Conservation (phyloP, 345 rosid species). For the Arabis alpina region DNA sequence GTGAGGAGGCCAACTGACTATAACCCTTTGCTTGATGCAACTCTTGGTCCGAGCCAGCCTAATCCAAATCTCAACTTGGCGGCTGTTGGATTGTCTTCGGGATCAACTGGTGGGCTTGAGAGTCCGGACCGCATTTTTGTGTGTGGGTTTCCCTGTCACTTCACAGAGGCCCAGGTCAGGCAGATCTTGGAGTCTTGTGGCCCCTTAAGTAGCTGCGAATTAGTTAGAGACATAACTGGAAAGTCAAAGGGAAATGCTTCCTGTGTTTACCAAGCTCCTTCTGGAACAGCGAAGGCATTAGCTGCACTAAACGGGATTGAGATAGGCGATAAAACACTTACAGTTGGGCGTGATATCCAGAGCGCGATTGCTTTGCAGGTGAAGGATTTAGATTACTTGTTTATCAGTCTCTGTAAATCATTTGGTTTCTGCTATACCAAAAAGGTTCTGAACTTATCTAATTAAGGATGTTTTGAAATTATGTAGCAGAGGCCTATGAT, state of each 20-base stretch:
- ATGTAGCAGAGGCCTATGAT: too few species aligned
- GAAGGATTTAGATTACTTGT: too few species aligned
- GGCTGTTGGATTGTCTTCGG: conserved; percentile 91
- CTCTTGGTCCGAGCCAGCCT: conserved; percentile 99
- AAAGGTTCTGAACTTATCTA: conserved; percentile 2
- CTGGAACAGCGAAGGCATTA: conserved; percentile 95
- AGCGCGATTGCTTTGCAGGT: too few species aligned
- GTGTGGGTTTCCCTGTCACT: conserved; percentile 94
- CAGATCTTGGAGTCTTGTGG: conserved; percentile 97
- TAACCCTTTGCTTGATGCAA: conserved; percentile 90
- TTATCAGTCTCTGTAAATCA: conserved; percentile 37
- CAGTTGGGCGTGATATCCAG: conserved; percentile 93
- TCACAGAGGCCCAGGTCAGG: conserved; percentile 91
- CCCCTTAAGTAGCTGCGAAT: conserved; percentile 84
- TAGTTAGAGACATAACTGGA: conserved; percentile 96
- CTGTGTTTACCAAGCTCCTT: conserved; percentile 91
- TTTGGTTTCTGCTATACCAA: too few species aligned
- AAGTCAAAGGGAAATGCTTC: conserved; percentile 97
- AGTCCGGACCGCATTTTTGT: conserved; percentile 99
- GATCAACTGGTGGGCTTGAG: conserved; percentile 97
- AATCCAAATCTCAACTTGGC: conserved; percentile 87
- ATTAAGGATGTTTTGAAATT: neutral
- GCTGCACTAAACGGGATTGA: conserved; percentile 93
- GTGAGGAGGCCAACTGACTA: conserved; percentile 98
- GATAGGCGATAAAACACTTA: conserved; percentile 98